Evolutionary conservation across 331 rosid species (phyloP), one percentile per base, ranked within the genome.

Genomic region (Acacia pycnantha): DNA sequence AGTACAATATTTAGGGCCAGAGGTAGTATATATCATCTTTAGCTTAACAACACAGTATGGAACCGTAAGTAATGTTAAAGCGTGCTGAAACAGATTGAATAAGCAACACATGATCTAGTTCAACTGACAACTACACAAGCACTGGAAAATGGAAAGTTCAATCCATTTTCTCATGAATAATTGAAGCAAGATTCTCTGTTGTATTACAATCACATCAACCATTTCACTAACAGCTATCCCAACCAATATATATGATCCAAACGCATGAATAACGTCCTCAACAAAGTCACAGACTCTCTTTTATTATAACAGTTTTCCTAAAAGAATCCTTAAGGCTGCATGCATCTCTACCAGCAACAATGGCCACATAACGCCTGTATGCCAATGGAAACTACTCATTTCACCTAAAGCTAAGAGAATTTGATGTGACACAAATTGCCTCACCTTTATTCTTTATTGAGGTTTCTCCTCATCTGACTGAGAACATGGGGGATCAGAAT

Each of bases 391-490:
- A 50, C 56, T 50, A 50, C 19, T 8, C 15, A 50, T 50, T 70
- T 67, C 33, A 65, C 83, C 88, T 84, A 87, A 75, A 77, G 82
- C 92, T 86, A 87, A 73, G 76, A 75, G 79, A 85, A 77, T 81
- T 83, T 77, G 74, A 78, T 76, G 88, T 31, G 81, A 75, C 82
- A 70, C 74, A 74, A 26, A 78, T 44, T 61, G 82, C 82, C 84
- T 76, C 87, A 43, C 89, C 88, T 90, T 82, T 27, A 56, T 73
- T 82, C 88, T 73, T 81, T 87, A 89, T 81, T 86, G 88, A 77
- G 97, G 79, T 87, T 81, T 96, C 85, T 96, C 98, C 84, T 94
- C 99, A 2, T 96, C 99, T 37, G 98, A 94, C 79, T 89, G 97
- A 56, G 92, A 88, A 86, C 91, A 83, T 31, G 91, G 92, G 11